Percentiles rank a stretch among this genome's conserved stretches.
These are phyloP conservation scores for Nevesoporus exiguus DNA, from an alignment of 768 basidiomycete genomes.

Conservation along the genomic window DNA sequence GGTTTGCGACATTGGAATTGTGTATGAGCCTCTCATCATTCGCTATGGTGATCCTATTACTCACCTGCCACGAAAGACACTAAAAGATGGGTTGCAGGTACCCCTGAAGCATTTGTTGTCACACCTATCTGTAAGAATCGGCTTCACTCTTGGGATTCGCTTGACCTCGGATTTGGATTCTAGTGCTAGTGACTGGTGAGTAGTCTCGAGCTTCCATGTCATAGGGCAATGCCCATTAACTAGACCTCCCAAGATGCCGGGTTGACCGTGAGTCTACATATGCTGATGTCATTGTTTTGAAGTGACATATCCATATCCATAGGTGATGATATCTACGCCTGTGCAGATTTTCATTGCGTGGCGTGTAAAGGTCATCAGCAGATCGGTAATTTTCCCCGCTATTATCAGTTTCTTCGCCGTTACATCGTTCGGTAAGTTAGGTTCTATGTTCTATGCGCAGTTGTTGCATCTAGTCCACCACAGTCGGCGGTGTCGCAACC, in stretches of 20 bases:
- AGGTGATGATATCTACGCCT: not conserved
- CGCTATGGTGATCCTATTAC: constrained; percentile 37
- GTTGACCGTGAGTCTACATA: constrained; percentile 35
- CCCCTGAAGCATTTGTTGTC: not conserved
- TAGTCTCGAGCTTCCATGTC: not conserved
- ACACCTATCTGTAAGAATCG: not conserved
- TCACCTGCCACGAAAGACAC: not conserved
- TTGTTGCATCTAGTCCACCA: not conserved
- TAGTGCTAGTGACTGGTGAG: constrained; percentile 15
- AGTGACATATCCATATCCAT: not conserved
- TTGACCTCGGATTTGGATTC: not conserved
- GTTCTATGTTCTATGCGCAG: not conserved
- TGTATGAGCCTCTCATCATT: constrained; percentile 46
- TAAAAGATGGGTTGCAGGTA: constrained; percentile 26
- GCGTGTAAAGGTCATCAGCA: not conserved
- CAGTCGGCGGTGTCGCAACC: not conserved
- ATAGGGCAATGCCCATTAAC: not conserved
- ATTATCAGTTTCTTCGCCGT: not conserved
- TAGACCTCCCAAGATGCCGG: constrained; percentile 36
- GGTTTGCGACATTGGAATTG: constrained; percentile 42
- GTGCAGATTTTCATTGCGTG: not conserved
- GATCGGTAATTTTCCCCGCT: not conserved
- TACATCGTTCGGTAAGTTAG: not conserved
- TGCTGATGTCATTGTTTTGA: not conserved
- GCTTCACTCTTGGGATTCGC: constrained; percentile 12